phyloP scores from a whole-genome alignment of 306 rosid species.

The Corylus americana region DNA sequence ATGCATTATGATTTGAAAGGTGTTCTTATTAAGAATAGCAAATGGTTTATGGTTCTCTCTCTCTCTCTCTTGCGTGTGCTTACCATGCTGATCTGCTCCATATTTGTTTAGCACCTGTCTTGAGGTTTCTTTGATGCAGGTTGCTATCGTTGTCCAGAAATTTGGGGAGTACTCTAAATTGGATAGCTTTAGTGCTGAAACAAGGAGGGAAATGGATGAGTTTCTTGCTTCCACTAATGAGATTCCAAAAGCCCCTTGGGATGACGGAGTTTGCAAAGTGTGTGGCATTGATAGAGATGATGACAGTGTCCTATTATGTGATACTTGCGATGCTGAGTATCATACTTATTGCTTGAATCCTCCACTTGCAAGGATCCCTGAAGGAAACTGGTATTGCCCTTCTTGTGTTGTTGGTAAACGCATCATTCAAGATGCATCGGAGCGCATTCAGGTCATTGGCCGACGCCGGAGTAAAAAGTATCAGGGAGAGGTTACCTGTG shows the following conservation, averaged over 20 bases:
- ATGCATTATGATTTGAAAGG: no score
- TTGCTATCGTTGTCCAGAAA: constrained; percentile 55
- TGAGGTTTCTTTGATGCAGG: constrained; percentile 51
- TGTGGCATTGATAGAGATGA: constrained; percentile 99
- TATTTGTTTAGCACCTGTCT: neutral
- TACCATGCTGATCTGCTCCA: neutral
- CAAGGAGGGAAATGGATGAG: constrained; percentile 61
- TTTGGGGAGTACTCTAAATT: constrained; percentile 60
- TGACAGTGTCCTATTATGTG: constrained; percentile 94
- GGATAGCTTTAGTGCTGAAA: constrained; percentile 61
- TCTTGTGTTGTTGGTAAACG: constrained; percentile 74
- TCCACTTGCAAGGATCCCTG: constrained; percentile 98
- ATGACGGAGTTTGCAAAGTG: constrained; percentile 99
- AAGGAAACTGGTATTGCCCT: constrained; percentile 99
- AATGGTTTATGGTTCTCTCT: neutral
- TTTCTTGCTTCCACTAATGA: constrained; percentile 61
- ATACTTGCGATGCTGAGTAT: constrained; percentile 98
- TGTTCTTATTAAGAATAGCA: no score
- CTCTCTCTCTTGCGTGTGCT: neutral
- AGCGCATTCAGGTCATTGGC: constrained; percentile 35
- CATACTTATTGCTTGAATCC: constrained; percentile 98
- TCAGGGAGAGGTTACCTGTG: constrained; percentile 71
- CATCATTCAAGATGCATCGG: constrained; percentile 53
- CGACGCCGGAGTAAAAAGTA: constrained; percentile 56
- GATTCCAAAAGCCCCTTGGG: constrained; percentile 99